Evolutionary conservation across 306 rosid species (phyloP).

Genomic region (Heteromeles arbutifolia): DNA sequence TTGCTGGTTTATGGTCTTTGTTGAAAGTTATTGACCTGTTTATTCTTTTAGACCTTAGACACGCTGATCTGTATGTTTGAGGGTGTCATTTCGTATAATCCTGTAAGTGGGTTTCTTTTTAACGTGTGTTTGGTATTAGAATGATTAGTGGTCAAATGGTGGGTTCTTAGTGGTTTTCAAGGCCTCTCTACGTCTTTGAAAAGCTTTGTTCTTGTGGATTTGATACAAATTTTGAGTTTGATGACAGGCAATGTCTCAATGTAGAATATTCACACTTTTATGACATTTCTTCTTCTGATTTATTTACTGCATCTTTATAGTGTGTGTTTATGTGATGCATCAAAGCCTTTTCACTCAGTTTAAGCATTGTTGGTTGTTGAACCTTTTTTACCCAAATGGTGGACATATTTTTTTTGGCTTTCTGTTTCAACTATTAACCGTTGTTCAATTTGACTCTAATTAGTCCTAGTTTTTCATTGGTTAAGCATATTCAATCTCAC

Average conservation of each 20-base stretch:
- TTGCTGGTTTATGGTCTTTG: not conserved
- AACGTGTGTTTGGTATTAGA: not conserved
- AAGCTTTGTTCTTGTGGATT: not conserved
- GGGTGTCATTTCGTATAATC: not conserved
- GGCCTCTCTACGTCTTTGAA: not conserved
- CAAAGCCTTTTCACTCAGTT: not conserved
- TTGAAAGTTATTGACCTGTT: not conserved
- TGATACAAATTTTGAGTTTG: not conserved
- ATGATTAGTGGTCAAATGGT: not conserved
- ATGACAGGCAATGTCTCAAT: not conserved
- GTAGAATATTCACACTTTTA: not conserved
- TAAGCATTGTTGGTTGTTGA: not conserved
- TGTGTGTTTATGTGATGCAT: not conserved
- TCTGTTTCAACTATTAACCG: not conserved
- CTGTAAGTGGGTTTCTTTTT: not conserved
- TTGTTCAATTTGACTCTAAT: not conserved
- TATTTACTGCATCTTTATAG: too few relatives aligned
- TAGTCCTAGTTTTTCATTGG: not conserved
- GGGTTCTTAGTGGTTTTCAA: not conserved
- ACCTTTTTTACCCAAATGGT: not conserved
- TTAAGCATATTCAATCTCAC: not conserved
- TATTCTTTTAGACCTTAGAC: not conserved
- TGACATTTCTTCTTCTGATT: not conserved
- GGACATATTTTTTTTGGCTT: not conserved
- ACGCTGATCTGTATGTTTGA: not conserved